A percentile compares a stretch with the other conserved stretches of the same genome.
phyloP scores from a whole-genome alignment of 257 asterid species.

The Solanum tarijense region DNA sequence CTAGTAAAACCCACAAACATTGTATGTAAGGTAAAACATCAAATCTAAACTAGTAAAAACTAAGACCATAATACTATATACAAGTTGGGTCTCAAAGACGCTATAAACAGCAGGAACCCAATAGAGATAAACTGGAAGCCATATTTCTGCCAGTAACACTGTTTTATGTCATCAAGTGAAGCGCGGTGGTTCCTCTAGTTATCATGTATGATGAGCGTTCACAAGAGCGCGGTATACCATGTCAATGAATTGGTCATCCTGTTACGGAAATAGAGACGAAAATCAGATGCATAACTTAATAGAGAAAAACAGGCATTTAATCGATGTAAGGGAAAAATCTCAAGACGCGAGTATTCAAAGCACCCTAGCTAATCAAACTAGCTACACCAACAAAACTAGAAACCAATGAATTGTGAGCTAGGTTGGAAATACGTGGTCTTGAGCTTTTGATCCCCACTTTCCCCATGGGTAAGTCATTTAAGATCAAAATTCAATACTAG shows the following conservation, averaged over 20 bases:
- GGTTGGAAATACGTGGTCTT: background rate
- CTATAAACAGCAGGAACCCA: background rate
- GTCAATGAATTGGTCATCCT: slow-evolving; percentile 87
- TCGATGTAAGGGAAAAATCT: background rate
- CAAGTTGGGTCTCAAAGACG: background rate
- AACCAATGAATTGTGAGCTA: background rate
- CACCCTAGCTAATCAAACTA: background rate
- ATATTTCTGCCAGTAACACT: background rate
- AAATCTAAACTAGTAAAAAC: background rate
- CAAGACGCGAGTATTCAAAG: background rate
- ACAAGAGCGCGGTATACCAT: slow-evolving; percentile 59
- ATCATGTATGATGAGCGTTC: slow-evolving; percentile 39
- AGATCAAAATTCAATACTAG: background rate
- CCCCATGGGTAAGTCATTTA: background rate
- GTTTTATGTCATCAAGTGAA: background rate
- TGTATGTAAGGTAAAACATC: background rate
- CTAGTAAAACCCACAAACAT: background rate
- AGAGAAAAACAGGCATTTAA: background rate
- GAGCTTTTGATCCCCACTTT: background rate
- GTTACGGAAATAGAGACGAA: background rate
- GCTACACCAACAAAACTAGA: background rate
- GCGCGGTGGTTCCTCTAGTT: background rate
- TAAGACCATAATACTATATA: background rate
- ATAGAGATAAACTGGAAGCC: background rate
- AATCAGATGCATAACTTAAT: background rate